These are phyloP conservation scores for Wallacemonas sp. DNA, from an alignment of 208 protist genomes.

Conservation along the genomic window DNA sequence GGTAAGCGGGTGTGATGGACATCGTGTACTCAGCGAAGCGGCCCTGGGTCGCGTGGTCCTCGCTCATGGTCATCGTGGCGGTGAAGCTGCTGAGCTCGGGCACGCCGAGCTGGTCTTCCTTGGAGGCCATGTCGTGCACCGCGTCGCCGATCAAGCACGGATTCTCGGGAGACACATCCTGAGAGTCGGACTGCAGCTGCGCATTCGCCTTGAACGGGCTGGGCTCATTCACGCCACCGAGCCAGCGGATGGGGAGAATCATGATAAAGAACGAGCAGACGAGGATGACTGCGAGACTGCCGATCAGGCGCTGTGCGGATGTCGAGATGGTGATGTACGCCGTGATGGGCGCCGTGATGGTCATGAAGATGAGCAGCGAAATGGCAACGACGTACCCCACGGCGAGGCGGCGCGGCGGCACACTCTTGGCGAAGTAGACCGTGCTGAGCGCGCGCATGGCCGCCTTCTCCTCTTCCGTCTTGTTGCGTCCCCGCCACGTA, in stretches of 20 bases:
- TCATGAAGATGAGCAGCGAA: slow-evolving; percentile 17
- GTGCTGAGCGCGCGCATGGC: slow-evolving; percentile 8
- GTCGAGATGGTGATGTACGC: slow-evolving; percentile 16
- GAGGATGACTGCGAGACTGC: slow-evolving; percentile 12
- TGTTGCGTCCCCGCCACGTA: slow-evolving; percentile 16
- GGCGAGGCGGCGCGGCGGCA: slow-evolving; percentile 16
- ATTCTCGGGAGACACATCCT: background rate
- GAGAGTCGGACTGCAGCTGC: background rate
- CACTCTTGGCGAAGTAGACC: slow-evolving; percentile 11
- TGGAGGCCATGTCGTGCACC: background rate
- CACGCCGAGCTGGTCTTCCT: background rate
- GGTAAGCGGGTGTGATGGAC: background rate
- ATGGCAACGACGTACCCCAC: slow-evolving; percentile 12
- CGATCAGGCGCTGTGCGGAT: background rate
- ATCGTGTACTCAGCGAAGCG: slow-evolving; percentile 3
- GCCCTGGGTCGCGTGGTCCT: background rate
- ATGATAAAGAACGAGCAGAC: slow-evolving; percentile 19
- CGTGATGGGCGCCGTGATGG: slow-evolving; percentile 12
- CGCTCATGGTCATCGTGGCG: background rate
- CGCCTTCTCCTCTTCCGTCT: slow-evolving; percentile 8
- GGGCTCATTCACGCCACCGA: slow-evolving; percentile 22
- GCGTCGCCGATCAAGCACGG: background rate
- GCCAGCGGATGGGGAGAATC: slow-evolving; percentile 17
- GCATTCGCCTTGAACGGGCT: background rate
- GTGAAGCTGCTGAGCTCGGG: background rate